A percentile compares a stretch with the other conserved stretches of the same genome.
phyloP scores from a whole-genome alignment of 2,329 filamentous ascomycete genomes.

The Chalaropsis thielavioides region DNA sequence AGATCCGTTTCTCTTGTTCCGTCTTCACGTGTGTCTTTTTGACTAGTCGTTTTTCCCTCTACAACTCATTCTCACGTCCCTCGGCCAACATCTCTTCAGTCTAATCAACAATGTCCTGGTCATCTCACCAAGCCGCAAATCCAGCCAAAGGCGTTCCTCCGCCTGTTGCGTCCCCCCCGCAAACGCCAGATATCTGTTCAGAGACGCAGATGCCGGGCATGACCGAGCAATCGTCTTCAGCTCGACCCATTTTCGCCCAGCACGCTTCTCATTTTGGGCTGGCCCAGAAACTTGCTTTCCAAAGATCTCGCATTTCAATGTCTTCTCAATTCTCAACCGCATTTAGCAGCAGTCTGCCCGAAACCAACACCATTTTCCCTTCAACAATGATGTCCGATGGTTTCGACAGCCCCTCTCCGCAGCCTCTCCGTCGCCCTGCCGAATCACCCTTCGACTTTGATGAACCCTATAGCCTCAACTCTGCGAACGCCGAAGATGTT shows the following conservation, averaged over 20 bases:
- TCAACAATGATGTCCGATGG: not conserved
- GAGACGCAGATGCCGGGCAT: not conserved
- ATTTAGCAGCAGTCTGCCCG: conserved; percentile 2
- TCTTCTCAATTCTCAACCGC: not conserved
- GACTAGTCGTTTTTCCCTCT: not conserved
- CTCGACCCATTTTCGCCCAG: not conserved
- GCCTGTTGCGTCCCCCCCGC: conserved; percentile 13
- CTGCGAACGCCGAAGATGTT: not conserved
- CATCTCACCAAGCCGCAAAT: not conserved
- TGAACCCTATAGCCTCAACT: conserved; percentile 9
- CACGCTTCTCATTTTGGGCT: not conserved
- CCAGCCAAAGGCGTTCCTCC: not conserved
- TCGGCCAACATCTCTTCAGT: not conserved
- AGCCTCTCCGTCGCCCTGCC: conserved; percentile 4
- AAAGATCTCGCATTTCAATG: not conserved
- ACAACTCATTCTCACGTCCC: not conserved
- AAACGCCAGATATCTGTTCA: conserved; percentile 1
- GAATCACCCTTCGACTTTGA: conserved; percentile 13
- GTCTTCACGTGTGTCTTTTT: not conserved
- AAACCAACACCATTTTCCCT: not conserved
- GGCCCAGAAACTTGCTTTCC: not conserved
- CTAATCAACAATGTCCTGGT: conserved; percentile 9
- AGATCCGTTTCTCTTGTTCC: not conserved
- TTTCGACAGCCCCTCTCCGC: not conserved
- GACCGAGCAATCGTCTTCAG: not conserved